Percentiles rank a stretch among this genome's conserved stretches.
These are phyloP conservation scores for Dicorynia guianensis DNA, from an alignment of 306 rosid species.

Conservation along the genomic window DNA sequence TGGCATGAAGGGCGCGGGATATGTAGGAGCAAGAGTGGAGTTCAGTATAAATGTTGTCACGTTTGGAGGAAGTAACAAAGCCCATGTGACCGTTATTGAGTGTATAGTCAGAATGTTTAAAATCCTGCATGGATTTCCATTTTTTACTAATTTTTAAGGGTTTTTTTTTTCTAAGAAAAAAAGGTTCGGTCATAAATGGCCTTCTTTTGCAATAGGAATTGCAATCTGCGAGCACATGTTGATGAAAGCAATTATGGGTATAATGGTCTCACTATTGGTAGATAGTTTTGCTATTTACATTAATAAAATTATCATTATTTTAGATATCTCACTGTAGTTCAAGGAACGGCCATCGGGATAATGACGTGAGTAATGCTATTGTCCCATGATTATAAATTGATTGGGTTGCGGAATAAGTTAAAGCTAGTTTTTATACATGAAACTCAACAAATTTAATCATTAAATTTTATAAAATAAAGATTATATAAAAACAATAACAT, in stretches of 20 bases:
- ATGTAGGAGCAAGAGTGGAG: constrained; percentile 67
- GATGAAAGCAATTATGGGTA: neutral
- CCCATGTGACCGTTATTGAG: constrained; percentile 78
- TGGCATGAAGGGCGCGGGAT: constrained; percentile 69
- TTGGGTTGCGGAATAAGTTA: too few species aligned
- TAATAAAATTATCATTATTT: neutral
- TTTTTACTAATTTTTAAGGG: neutral
- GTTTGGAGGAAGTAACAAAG: constrained; percentile 50
- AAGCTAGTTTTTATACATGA: too few species aligned
- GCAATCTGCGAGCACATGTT: neutral
- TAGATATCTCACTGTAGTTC: too few species aligned
- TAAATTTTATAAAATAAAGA: too few species aligned
- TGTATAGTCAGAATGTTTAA: constrained; percentile 36
- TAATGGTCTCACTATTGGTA: constrained; percentile 3
- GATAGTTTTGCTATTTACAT: neutral
- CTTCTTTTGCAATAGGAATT: neutral
- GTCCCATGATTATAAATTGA: too few species aligned
- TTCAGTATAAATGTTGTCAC: constrained; percentile 89
- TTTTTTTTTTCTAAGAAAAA: neutral
- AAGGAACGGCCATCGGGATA: too few species aligned
- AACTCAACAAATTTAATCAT: too few species aligned
- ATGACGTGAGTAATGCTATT: too few species aligned
- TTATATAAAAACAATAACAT: too few species aligned
- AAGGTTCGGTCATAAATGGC: neutral
- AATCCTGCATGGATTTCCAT: constrained; percentile 34